These are phyloP conservation scores for Craspedostauros australis DNA, from an alignment of 108 stramenopile species.

Conservation along the genomic window DNA sequence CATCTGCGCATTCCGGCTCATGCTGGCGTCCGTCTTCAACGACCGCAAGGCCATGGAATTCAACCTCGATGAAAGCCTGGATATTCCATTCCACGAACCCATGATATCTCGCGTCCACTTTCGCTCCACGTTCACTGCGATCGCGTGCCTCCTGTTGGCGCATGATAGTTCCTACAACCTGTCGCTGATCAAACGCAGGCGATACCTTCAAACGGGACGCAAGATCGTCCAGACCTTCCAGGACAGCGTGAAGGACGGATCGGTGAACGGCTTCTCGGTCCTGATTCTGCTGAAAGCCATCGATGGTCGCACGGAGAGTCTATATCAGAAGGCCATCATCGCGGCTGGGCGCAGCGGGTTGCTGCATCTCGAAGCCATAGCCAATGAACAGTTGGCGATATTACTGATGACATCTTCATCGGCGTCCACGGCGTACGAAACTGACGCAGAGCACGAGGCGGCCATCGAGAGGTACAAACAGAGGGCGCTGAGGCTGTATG, in stretches of 20 bases:
- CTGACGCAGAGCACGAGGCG: slow-evolving; percentile 10
- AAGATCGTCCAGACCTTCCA: slow-evolving; percentile 15
- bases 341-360: slow-evolving; percentile 21
- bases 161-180: neutral
- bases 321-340: slow-evolving; percentile 21
- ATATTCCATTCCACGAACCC: neutral
- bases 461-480: slow-evolving; percentile 23
- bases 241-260: slow-evolving; percentile 13
- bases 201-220: slow-evolving; percentile 4
- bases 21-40: slow-evolving; percentile 17
- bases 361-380: slow-evolving; percentile 24
- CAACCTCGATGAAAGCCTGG: slow-evolving; percentile 5
- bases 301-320: slow-evolving; percentile 23
- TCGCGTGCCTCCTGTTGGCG: neutral
- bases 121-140: slow-evolving; percentile 3
- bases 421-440: too few relatives aligned
- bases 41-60: slow-evolving; percentile 13
- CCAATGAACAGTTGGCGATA: slow-evolving; percentile 33
- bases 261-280: slow-evolving; percentile 11
- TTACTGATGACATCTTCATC: too few relatives aligned
- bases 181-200: too few relatives aligned
- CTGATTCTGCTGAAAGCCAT: slow-evolving; percentile 20
- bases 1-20: slow-evolving; percentile 16
- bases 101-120: slow-evolving; percentile 5
- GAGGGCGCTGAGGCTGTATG: slow-evolving; percentile 24